phyloP scores from a whole-genome alignment of 305 asterid genomes.

The Euphrasia arctica region DNA sequence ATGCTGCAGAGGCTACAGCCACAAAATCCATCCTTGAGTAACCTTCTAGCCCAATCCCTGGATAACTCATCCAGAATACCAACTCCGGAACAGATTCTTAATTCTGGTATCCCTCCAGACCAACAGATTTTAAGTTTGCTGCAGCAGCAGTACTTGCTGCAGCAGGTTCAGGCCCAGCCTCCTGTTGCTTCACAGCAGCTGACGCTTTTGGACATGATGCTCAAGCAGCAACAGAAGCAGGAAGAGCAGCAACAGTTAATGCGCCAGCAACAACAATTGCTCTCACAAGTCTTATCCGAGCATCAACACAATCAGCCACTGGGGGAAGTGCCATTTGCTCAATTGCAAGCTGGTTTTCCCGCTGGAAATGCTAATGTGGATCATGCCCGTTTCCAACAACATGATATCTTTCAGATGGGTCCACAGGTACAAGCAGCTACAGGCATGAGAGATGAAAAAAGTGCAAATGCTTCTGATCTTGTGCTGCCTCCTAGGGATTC shows the following conservation, averaged over 20 bases:
- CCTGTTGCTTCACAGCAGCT: conserved; percentile 61
- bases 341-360: conserved; percentile 41
- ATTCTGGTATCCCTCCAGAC: conserved; percentile 61
- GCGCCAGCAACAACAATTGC: conserved; percentile 69
- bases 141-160: conserved; percentile 67
- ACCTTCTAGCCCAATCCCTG: conserved; percentile 41
- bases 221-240: conserved; percentile 60
- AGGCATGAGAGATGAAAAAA: conserved; percentile 34
- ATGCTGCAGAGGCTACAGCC: conserved; percentile 56
- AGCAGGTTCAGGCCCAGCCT: conserved; percentile 60
- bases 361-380: conserved; percentile 45
- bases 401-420: conserved; percentile 39
- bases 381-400: conserved; percentile 42
- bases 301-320: conserved; percentile 46
- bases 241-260: conserved; percentile 57
- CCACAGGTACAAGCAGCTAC: conserved; percentile 36
- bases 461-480: conserved; percentile 32
- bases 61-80: conserved; percentile 47
- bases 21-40: conserved; percentile 43
- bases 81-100: conserved; percentile 45
- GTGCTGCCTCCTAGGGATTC: conserved; percentile 41
- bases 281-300: conserved; percentile 59
- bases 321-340: conserved; percentile 43
- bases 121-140: conserved; percentile 57
- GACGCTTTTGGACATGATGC: conserved; percentile 54